Conservation (phyloP, 2,329 filamentous ascomycete genomes). For the Fusarium sp. region DNA sequence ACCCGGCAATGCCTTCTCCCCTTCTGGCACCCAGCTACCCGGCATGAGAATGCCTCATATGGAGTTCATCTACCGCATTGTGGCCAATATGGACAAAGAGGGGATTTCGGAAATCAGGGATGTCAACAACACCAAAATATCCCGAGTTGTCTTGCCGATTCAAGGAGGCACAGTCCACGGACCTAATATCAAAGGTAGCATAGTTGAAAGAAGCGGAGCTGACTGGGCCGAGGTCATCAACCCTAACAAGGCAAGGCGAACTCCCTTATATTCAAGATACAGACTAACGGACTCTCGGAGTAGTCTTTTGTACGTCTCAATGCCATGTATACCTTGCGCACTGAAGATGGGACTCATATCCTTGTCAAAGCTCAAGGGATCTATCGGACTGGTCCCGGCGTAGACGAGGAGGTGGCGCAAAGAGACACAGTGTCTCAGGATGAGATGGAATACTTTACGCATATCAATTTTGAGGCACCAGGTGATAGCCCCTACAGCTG, state of each 20-base stretch:
- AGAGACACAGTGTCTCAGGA: constrained; percentile 32
- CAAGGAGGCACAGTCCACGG: constrained; percentile 27
- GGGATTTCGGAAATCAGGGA: constrained; percentile 26
- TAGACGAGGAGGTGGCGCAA: neutral
- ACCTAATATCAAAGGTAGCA: constrained; percentile 26
- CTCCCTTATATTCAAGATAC: neutral
- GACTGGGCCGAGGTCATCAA: constrained; percentile 37
- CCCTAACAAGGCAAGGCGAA: constrained; percentile 22
- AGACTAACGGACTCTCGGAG: neutral
- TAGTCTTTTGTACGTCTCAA: constrained; percentile 28
- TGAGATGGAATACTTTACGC: constrained; percentile 38
- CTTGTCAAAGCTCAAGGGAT: constrained; percentile 36
- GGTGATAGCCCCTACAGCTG: constrained; percentile 27
- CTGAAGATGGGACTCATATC: constrained; percentile 28
- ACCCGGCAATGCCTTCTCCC: constrained; percentile 30
- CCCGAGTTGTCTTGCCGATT: constrained; percentile 34
- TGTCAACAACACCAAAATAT: constrained; percentile 17
- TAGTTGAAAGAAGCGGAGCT: constrained; percentile 33
- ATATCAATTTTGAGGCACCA: constrained; percentile 33
- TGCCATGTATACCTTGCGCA: constrained; percentile 34
- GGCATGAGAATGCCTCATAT: constrained; percentile 37
- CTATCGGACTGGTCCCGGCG: constrained; percentile 31
- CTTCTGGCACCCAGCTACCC: constrained; percentile 7
- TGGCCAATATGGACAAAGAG: constrained; percentile 35
- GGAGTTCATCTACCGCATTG: constrained; percentile 38